A percentile compares a stretch with the other conserved stretches of the same genome.
These are phyloP conservation scores for Aegilops sharonensis DNA, from an alignment of 176 grass and related monocot genomes.

Conservation along the genomic window DNA sequence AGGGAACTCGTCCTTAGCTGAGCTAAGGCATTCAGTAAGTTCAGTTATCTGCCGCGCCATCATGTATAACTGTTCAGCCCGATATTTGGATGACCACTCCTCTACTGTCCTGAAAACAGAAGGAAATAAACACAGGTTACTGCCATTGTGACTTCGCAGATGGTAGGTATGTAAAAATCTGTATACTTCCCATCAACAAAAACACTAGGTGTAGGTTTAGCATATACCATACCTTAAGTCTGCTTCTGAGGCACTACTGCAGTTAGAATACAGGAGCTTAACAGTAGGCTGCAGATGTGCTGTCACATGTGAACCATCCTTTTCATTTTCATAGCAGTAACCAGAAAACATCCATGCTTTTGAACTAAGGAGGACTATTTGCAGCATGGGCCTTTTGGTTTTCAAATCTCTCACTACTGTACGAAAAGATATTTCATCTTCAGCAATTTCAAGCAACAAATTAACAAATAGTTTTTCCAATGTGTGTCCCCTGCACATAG, in stretches of 20 bases:
- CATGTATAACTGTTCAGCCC: slow-evolving; percentile 89
- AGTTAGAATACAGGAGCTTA: slow-evolving; percentile 76
- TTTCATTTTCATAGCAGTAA: slow-evolving; percentile 68
- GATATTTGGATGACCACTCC: slow-evolving; percentile 76
- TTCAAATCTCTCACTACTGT: slow-evolving; percentile 83
- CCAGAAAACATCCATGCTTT: slow-evolving; percentile 72
- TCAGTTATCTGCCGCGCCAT: slow-evolving; percentile 61
- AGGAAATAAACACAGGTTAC: not conserved
- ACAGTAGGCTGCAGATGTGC: slow-evolving; percentile 61
- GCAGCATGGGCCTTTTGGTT: slow-evolving; percentile 58
- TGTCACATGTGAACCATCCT: slow-evolving; percentile 26
- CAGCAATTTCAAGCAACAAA: slow-evolving; percentile 71
- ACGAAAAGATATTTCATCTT: slow-evolving; percentile 93
- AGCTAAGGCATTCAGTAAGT: slow-evolving; percentile 51
- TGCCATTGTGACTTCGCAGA: not conserved
- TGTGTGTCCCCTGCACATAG: slow-evolving; percentile 56
- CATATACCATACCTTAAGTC: slow-evolving; percentile 54
- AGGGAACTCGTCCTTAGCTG: slow-evolving; percentile 51
- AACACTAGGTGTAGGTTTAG: slow-evolving; percentile 19
- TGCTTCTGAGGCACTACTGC: slow-evolving; percentile 51
- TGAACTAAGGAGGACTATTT: slow-evolving; percentile 74
- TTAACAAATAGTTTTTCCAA: slow-evolving; percentile 73
- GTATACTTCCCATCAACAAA: slow-evolving; percentile 6
- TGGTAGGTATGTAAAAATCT: not conserved
- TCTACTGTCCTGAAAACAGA: slow-evolving; percentile 59